Percentiles rank a stretch among this genome's conserved stretches.
These are phyloP conservation scores for Boletus subparvulus DNA, from an alignment of 768 basidiomycete genomes.

Conservation along the genomic window DNA sequence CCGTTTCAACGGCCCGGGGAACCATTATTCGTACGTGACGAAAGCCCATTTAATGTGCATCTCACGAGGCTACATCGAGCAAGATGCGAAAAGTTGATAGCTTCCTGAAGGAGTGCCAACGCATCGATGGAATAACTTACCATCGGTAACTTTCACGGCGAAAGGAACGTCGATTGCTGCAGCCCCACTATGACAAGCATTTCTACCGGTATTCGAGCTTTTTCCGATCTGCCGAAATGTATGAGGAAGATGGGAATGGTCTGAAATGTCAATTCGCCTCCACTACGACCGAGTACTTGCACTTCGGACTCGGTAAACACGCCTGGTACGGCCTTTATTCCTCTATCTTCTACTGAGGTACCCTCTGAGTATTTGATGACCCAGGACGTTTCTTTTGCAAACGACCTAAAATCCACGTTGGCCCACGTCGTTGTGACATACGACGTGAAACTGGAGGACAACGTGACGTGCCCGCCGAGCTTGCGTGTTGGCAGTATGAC, in stretches of 20 bases:
- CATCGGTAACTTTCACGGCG: conserved; percentile 6
- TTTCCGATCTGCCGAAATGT: not conserved
- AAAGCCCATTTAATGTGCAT: too few relatives aligned
- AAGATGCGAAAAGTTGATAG: too few relatives aligned
- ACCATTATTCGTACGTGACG: too few relatives aligned
- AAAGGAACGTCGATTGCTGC: not conserved
- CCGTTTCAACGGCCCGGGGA: too few relatives aligned
- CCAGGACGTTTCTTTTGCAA: too few relatives aligned
- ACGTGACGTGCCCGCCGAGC: not conserved
- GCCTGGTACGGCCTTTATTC: not conserved
- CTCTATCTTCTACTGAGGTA: too few relatives aligned
- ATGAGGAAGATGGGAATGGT: not conserved
- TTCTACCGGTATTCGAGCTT: not conserved
- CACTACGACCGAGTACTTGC: not conserved
- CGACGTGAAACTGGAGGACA: not conserved
- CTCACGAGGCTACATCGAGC: too few relatives aligned
- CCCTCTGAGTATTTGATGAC: too few relatives aligned
- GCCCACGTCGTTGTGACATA: not conserved
- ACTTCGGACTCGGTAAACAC: not conserved
- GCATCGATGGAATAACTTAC: too few relatives aligned
- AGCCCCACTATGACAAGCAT: not conserved
- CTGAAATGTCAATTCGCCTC: not conserved
- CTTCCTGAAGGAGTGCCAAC: too few relatives aligned
- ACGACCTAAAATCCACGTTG: too few relatives aligned
- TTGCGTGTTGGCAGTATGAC: too few relatives aligned